Evolutionary conservation across 768 basidiomycete species (phyloP).

Genomic region (Tricholoma flavovirens): DNA sequence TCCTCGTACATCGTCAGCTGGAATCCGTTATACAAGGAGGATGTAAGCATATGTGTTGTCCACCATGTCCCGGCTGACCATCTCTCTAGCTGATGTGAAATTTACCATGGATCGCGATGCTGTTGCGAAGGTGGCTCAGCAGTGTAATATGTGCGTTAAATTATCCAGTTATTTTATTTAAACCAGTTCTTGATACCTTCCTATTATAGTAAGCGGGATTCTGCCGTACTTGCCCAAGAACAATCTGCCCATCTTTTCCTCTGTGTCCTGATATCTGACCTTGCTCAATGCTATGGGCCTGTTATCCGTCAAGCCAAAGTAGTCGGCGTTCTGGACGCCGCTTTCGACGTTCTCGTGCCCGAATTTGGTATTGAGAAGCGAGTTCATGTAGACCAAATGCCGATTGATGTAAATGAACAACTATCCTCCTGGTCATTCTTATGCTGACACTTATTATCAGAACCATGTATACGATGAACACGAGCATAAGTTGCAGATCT

Average conservation of each 20-base stretch:
- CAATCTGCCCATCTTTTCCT: constrained; percentile 95
- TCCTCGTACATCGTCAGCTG: constrained; percentile 94
- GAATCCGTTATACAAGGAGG: constrained; percentile 79
- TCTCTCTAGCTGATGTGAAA: constrained; percentile 60
- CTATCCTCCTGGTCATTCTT: background rate
- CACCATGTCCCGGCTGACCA: background rate
- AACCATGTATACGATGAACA: constrained; percentile 98
- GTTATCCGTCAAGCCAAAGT: constrained; percentile 95
- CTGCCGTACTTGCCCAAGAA: constrained; percentile 88
- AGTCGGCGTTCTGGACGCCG: constrained; percentile 93
- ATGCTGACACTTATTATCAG: constrained; percentile 34
- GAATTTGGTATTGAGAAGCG: constrained; percentile 99
- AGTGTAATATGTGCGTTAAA: constrained; percentile 84
- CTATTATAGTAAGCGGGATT: constrained; percentile 81
- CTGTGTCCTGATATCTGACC: constrained; percentile 89
- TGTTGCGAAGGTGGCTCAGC: constrained; percentile 95
- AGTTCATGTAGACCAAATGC: constrained; percentile 98
- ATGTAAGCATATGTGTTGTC: constrained; percentile 34
- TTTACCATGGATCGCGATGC: constrained; percentile 98
- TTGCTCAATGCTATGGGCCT: constrained; percentile 92
- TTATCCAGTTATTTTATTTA: background rate
- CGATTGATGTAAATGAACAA: constrained; percentile 70
- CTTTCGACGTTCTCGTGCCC: constrained; percentile 92
- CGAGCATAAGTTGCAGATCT: constrained; percentile 85
- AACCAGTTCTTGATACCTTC: constrained; percentile 3